Conservation (phyloP, 2,329 filamentous ascomycete genomes). For the Pezicula radicicola region DNA sequence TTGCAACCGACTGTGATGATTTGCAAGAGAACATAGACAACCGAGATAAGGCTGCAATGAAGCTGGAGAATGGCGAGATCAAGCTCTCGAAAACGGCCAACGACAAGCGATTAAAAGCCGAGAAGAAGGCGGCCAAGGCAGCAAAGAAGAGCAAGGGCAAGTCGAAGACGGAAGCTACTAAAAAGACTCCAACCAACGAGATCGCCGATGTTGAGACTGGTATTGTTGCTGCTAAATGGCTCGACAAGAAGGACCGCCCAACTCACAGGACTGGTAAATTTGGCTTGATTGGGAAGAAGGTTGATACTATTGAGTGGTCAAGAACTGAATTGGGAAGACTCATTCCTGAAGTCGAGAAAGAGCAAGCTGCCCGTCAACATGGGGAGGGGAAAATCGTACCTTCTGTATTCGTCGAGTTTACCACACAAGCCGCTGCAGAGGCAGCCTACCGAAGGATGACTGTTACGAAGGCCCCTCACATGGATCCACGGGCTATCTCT, state of each 20-base stretch:
- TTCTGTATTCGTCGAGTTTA: constrained; percentile 88
- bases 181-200: constrained; percentile 48
- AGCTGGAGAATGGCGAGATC: constrained; percentile 83
- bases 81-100: constrained; percentile 79
- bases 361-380: constrained; percentile 62
- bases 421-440: constrained; percentile 77
- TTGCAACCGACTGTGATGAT: constrained; percentile 72
- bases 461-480: constrained; percentile 75
- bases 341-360: constrained; percentile 65
- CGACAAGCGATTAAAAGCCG: constrained; percentile 62
- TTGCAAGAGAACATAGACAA: constrained; percentile 78
- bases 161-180: constrained; percentile 63
- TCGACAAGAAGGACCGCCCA: constrained; percentile 70
- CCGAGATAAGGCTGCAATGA: constrained; percentile 74
- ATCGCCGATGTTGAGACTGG: constrained; percentile 65
- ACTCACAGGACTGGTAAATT: constrained; percentile 68
- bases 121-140: constrained; percentile 50
- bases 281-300: constrained; percentile 77
- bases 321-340: constrained; percentile 74
- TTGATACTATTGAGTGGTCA: constrained; percentile 91
- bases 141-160: constrained; percentile 47
- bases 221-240: constrained; percentile 67
- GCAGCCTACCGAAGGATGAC: constrained; percentile 79
- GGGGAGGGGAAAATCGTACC: constrained; percentile 55
- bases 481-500: constrained; percentile 80